Conservation (phyloP, 768 basidiomycete species). For the Amanita pseudoporphyria region DNA sequence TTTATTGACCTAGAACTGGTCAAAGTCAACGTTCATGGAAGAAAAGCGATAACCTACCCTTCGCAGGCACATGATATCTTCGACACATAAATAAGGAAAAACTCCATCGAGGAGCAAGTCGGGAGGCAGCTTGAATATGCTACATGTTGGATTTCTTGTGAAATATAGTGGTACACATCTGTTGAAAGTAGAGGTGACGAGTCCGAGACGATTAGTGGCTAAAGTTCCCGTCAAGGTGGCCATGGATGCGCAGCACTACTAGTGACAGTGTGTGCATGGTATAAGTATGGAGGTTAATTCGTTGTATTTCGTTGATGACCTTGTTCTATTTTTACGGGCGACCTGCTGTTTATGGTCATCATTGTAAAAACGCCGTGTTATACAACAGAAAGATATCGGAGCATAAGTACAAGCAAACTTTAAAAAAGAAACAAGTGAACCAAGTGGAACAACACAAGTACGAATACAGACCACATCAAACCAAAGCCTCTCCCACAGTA, state of each 20-base stretch:
- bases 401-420: neutral
- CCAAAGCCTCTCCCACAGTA: conserved; percentile 36
- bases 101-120: conserved; percentile 36
- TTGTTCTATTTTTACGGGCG: neutral
- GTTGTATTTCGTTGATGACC: neutral
- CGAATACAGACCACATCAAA: conserved; percentile 14
- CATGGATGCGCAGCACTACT: neutral
- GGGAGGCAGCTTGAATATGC: conserved; percentile 23
- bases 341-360: neutral
- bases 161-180: conserved; percentile 15
- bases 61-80: conserved; percentile 39
- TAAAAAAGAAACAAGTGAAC: neutral
- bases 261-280: too few species aligned
- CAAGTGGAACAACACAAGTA: conserved; percentile 1
- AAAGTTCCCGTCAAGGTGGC: neutral
- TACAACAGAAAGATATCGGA: neutral
- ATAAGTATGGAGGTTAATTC: too few species aligned
- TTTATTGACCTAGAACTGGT: conserved; percentile 39
- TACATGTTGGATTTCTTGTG: conserved; percentile 12
- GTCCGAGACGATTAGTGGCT: neutral
- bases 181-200: conserved; percentile 9
- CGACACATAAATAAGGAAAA: conserved; percentile 30
- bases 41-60: conserved; percentile 21
- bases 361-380: neutral
- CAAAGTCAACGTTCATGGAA: neutral